Conservation (phyloP, 129 eudicot genomes). For the Escallonia herrerae region DNA sequence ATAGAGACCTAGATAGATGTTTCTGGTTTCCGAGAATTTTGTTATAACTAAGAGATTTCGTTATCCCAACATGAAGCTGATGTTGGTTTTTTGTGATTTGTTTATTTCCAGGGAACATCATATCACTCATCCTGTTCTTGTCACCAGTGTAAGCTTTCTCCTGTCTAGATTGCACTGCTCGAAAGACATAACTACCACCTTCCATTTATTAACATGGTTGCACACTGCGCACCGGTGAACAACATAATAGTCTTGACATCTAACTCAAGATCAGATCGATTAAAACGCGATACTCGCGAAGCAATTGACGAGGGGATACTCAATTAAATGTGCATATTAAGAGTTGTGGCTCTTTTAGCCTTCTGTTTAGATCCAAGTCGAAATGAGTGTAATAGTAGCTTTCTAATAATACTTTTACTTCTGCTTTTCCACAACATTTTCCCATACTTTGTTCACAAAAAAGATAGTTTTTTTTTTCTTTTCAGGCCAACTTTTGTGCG, state of each 20-base stretch:
- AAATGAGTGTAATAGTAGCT: no score
- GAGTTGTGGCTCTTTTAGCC: no score
- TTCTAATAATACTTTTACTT: no score
- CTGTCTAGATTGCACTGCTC: background rate
- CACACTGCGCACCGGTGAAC: background rate
- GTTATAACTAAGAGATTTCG: background rate
- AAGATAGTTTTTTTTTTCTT: no score
- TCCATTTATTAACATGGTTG: background rate
- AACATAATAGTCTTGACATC: background rate
- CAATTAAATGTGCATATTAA: no score
- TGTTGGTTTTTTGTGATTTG: background rate
- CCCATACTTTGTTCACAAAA: background rate
- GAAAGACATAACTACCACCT: background rate
- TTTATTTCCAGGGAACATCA: conserved; percentile 27
- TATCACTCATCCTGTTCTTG: conserved; percentile 17
- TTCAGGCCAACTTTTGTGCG: conserved; percentile 68
- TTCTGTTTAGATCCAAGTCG: no score
- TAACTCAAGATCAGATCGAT: no score
- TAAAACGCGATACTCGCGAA: background rate
- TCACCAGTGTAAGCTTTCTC: conserved; percentile 21
- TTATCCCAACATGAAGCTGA: background rate
- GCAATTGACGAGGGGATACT: background rate
- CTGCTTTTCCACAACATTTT: no score
- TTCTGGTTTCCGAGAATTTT: background rate
- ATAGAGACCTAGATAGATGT: background rate